Conservation (phyloP, 2,329 filamentous ascomycete genomes). For the Botryotinia convoluta region DNA sequence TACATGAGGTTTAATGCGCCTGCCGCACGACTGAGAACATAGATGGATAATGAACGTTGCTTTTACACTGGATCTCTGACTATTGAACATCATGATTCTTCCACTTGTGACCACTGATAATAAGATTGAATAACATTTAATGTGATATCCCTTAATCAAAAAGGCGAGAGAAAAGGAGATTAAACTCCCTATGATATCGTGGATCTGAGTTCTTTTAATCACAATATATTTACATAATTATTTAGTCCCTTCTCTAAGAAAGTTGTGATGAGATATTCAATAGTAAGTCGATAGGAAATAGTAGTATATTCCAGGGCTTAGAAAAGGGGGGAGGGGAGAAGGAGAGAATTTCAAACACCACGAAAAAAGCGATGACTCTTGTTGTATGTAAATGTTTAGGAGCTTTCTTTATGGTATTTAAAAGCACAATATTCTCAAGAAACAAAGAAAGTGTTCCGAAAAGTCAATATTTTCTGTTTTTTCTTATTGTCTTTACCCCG, state of each 20-base stretch:
- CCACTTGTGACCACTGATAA: not conserved
- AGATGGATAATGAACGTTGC: not conserved
- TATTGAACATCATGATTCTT: not conserved
- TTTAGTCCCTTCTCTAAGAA: no score
- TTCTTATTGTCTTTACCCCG: not conserved
- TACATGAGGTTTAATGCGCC: not conserved
- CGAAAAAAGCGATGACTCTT: no score
- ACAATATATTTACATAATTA: no score
- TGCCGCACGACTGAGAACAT: not conserved
- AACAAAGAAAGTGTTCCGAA: not conserved
- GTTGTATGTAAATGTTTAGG: no score
- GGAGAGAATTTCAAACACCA: no score
- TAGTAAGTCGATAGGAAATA: no score
- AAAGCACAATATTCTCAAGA: accelerated
- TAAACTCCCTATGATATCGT: not conserved
- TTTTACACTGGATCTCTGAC: not conserved
- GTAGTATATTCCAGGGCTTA: no score
- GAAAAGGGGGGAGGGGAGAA: no score
- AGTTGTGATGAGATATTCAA: not conserved
- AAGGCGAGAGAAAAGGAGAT: not conserved
- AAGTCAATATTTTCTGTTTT: accelerated
- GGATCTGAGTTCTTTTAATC: not conserved
- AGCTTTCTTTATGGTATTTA: not conserved
- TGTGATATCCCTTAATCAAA: no score
- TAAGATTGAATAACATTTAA: not conserved